These are phyloP conservation scores for Nannochloris sp. DNA, from an alignment of 139 green algal species.

Conservation along the genomic window DNA sequence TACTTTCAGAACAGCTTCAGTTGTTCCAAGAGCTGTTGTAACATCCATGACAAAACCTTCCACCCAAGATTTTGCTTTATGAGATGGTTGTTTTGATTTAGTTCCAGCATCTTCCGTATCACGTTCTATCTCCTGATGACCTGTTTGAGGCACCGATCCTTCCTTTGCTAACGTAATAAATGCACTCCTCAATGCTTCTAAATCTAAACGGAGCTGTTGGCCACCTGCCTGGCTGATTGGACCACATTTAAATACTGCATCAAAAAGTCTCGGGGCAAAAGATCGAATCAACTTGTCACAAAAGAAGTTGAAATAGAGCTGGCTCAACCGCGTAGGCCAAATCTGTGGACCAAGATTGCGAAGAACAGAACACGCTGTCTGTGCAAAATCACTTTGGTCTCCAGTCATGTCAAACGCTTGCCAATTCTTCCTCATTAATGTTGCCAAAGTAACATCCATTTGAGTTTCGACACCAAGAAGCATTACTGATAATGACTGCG, in stretches of 20 bases:
- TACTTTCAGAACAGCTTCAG: conserved; percentile 75
- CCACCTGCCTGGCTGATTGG: conserved; percentile 39
- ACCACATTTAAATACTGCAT: conserved; percentile 47
- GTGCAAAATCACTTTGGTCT: conserved; percentile 78
- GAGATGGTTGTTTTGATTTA: conserved; percentile 11
- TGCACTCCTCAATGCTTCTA: conserved; percentile 52
- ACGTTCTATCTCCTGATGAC: not conserved
- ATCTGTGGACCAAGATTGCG: conserved; percentile 20
- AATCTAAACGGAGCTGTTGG: conserved; percentile 70
- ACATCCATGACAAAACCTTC: conserved; percentile 24
- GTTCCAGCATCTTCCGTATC: not conserved
- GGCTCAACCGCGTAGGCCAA: conserved; percentile 32
- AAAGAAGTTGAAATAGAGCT: conserved; percentile 82
- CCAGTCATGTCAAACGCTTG: conserved; percentile 58
- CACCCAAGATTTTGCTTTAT: conserved; percentile 3
- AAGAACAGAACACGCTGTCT: conserved; percentile 46
- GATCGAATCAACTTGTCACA: conserved; percentile 86
- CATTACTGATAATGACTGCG: conserved; percentile 67
- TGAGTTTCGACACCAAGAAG: conserved; percentile 81
- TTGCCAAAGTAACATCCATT: conserved; percentile 63
- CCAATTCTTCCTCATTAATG: conserved; percentile 49
- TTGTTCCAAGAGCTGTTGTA: conserved; percentile 43
- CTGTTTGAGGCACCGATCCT: not conserved
- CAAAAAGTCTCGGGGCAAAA: conserved; percentile 73
- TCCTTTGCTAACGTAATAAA: conserved; percentile 25